phyloP scores from a whole-genome alignment of 345 rosid genomes.

The Triadica sebifera region DNA sequence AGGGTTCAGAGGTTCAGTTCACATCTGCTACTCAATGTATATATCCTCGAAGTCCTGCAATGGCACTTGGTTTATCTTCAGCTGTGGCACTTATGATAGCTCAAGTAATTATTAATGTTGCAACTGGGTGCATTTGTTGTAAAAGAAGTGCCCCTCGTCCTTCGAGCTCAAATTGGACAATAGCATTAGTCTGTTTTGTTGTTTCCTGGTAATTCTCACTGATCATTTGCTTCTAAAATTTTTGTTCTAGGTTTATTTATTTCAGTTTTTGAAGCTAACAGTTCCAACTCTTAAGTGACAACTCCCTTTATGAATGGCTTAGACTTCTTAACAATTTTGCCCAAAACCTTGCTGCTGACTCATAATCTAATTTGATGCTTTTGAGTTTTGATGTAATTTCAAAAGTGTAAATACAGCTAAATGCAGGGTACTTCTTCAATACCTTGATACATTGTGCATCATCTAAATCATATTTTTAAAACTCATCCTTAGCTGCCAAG shows the following conservation, averaged over 20 bases:
- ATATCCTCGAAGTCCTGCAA: conserved; percentile 72
- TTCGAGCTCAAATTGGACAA: conserved; percentile 59
- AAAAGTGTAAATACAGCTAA: background rate
- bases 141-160: conserved; percentile 41
- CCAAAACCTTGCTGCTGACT: background rate
- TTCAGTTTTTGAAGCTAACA: background rate
- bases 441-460: background rate
- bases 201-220: conserved; percentile 64
- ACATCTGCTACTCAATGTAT: conserved; percentile 47
- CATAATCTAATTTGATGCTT: conserved; percentile 1
- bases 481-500: background rate
- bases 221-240: background rate
- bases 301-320: background rate
- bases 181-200: conserved; percentile 62
- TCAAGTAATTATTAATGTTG: conserved; percentile 53
- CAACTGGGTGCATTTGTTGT: conserved; percentile 87
- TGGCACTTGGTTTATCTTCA: conserved; percentile 63
- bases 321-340: background rate
- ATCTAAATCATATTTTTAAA: background rate
- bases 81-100: conserved; percentile 64
- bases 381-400: background rate
- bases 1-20: conserved; percentile 66
- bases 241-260: background rate
- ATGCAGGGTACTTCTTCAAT: background rate
- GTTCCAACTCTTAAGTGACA: background rate